Base-by-base conservation (phyloP, 2,329 filamentous ascomycete genomes). In the Fusarium poae region DNA sequence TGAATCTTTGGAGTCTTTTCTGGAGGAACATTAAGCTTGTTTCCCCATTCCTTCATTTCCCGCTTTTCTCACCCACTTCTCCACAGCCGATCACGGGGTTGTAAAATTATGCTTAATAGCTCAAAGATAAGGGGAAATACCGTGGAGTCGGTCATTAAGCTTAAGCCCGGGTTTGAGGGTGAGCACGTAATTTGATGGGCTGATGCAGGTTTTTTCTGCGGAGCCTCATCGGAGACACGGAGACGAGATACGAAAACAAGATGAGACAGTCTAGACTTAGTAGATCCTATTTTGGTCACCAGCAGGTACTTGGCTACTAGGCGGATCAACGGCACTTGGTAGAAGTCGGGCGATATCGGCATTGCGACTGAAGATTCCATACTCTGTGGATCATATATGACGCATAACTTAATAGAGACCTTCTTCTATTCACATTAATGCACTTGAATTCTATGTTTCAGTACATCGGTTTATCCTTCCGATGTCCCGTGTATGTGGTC, bases 51-150 rank as follows among this genome's bases (percentile, higher is more conserved):
- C 25, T n/a, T 23, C 20, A 25, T 40, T 43, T 44, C 39, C 27
- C 39, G 45, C 21, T 45, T 40, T 32, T 43, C 18, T 32, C 40
- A 25, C 57, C 60, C 57, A 29, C 12, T 9, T 29, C 53, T 60
- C 62, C 62, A 65, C 60, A 43, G 52, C 23, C 37, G 53, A 65
- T 65, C 60, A 15, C 37, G 2, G 23, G 10, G 32, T 21, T 35
- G 34, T 40, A 51, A 39, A 65, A 43, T 65, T 65, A 65, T 65
- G 62, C 60, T 65, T 65, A 65, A 52, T 65, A 48, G 40, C 60
- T 65, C 60, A 65, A 29, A 60, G 62, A 65, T 65, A 65, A 65
- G 59, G 39, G 35, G 21, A n/a, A 23, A 23, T 15, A 25, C 50
- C 49, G 50, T 63, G 50, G 37, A 57, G 32, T 34, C 15, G 16